These are phyloP conservation scores for Mortierella sp. DNA, from an alignment of 371 early-diverging fungal genomes.

Conservation along the genomic window DNA sequence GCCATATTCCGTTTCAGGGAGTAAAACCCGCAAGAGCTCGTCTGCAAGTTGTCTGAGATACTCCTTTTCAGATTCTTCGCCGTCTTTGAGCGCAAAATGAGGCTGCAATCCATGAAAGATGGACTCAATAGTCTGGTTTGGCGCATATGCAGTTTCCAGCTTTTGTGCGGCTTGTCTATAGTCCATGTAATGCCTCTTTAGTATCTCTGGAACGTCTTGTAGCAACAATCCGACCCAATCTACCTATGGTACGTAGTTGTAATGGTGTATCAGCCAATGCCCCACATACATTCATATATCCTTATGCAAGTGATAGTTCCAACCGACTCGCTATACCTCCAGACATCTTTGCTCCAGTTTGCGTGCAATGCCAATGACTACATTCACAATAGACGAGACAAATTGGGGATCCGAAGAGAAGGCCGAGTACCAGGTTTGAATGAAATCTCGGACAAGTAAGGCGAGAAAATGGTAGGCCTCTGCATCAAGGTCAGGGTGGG, in stretches of 20 bases:
- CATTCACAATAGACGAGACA: constrained; percentile 58
- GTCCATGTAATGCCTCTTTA: constrained; percentile 65
- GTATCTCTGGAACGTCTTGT: constrained; percentile 65
- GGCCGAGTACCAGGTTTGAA: constrained; percentile 70
- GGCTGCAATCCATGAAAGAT: constrained; percentile 76
- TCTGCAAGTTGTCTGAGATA: constrained; percentile 66
- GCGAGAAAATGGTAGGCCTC: constrained; percentile 73
- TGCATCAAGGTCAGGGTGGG: constrained; percentile 62
- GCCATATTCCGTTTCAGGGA: constrained; percentile 61
- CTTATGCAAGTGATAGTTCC: neutral
- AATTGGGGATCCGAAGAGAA: constrained; percentile 70
- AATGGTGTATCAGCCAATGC: neutral
- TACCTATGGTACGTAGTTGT: constrained; percentile 47
- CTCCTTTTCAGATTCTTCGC: constrained; percentile 63
- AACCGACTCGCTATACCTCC: constrained; percentile 40
- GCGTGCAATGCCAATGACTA: constrained; percentile 61
- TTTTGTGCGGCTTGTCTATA: constrained; percentile 64
- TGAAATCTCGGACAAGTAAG: constrained; percentile 69
- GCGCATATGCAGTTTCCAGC: constrained; percentile 64
- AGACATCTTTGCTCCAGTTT: constrained; percentile 62
- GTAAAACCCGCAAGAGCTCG: constrained; percentile 58
- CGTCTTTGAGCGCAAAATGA: constrained; percentile 65
- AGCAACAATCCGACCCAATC: constrained; percentile 70
- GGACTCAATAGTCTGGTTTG: constrained; percentile 60
- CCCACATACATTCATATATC: neutral